Base-by-base conservation (phyloP, 2,329 filamentous ascomycete genomes). In the Diaporthe vaccinii region DNA sequence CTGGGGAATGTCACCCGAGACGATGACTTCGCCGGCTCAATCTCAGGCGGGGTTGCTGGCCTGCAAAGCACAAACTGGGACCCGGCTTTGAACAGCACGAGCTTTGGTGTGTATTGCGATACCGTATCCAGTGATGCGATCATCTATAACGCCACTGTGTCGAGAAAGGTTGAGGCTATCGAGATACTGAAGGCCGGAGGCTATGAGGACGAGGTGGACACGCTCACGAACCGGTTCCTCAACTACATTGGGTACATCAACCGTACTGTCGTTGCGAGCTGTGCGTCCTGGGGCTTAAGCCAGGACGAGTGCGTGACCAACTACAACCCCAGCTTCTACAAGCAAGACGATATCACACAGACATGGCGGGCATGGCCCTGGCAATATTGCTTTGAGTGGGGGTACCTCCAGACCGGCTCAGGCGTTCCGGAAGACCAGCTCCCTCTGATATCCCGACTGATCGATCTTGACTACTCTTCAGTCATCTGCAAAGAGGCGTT, bases 361-460 rank as follows among this genome's bases (percentile, higher is more conserved):
- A 81, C 80, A 70, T 89, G 81, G 80, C 84, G 88, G 0, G 82
- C 85, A 34, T 91, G 89, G 89, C 78, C 83, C 0, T 91, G 88
- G 78, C 89, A 91, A 76, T 87, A 86, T 53, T 91, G 89, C 83
- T 90, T 88, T 8, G 86, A 91, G 84, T 97, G 94, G 94, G 95
- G 94, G 14, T 97, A 91, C 83, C 90, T 96, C 68, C 90, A 93
- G 78, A 95, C 93, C 0, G 94, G 95, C 65, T 92, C 91, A 6
- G 90, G 92, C 36, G 91, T 92, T 0, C 94, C 94, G 0, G 79
- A 85, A 0, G 85, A 90, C 75, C 88, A 91, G 72, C 88, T 93
- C 1, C 92, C 95, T 0, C 83, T 97, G 8, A 86, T 97, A 68
- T 96, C 94, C 0, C 92, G 95, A 20, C 87, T 91, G 4, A 86